Evolutionary conservation across 148 eudicot genomes (phyloP), one percentile per base, ranked within the genome.

Genomic region (Camellia japonica): DNA sequence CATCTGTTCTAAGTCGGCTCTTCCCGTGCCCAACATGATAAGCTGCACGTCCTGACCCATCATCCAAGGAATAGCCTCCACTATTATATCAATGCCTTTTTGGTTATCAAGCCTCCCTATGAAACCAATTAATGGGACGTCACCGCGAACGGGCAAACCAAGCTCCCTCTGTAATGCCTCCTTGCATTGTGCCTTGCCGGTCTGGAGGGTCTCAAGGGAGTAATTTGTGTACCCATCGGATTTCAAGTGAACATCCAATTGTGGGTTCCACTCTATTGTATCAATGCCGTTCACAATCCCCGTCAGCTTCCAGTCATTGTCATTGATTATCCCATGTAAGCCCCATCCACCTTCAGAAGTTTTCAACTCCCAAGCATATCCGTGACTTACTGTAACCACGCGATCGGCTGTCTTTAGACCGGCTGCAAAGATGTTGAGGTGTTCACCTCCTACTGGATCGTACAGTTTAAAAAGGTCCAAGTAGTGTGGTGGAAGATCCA

Each of bases 311-410:
- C 99, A 97, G 75, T 92, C 93, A 11, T 82, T 92, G 75, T 97
- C 99, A 11, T 88, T 94, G 19, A 94, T 92, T 81, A 94, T 87
- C 13, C 84, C 82, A 71, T 92, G 90, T 66, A 97, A 86, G 69
- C 99, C 99, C 99, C 99, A 97, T 19, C 99, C 99, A 10, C 99
- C 99, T 80, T 97, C 98, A 3, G 72, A 65, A 4, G 99, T 97
- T 85, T 90, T 97, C 49, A 97, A 84, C 86, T 97, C 99, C 99
- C 99, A 84, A 7, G 99, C 87, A 80, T 97, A 97, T 54, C 98
- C 98, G 63, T 94, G 99, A 79, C 99, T 97, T 60, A 97, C 99
- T 5, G 99, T 94, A 52, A 97, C 94, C 14, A 94, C 82, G 49
- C 98, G 98, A 68, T 97, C 99, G 14, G 98, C 99, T 3, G 92